Conservation (phyloP, 495 filamentous ascomycete genomes). For the Penicillium daleae region DNA sequence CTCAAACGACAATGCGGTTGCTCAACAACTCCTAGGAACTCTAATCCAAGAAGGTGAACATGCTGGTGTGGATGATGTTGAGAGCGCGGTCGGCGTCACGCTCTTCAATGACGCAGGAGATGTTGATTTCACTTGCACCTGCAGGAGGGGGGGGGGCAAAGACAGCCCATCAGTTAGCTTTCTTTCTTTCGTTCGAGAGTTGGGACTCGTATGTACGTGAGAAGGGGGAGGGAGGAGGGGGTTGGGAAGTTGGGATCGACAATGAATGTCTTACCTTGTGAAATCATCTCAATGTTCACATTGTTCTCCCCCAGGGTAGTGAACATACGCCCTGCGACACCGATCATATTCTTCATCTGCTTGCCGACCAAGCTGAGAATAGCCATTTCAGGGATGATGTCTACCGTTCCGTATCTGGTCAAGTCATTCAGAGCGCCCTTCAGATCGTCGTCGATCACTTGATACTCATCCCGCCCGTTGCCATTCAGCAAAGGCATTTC, state of each 20-base stretch:
- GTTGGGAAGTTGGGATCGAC: slow-evolving; percentile 7
- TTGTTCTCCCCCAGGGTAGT: slow-evolving; percentile 83
- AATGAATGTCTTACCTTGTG: slow-evolving; percentile 69
- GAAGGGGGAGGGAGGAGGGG: slow-evolving; percentile 11
- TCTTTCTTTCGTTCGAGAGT: slow-evolving; percentile 5
- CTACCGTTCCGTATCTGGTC: slow-evolving; percentile 77
- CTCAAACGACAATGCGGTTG: slow-evolving; percentile 30
- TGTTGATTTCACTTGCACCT: slow-evolving; percentile 99
- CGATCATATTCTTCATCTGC: slow-evolving; percentile 94
- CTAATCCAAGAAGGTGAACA: slow-evolving; percentile 70
- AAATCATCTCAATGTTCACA: slow-evolving; percentile 98
- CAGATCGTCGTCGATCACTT: slow-evolving; percentile 65
- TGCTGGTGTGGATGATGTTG: slow-evolving; percentile 91
- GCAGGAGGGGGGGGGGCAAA: slow-evolving; percentile 18
- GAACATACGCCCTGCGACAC: slow-evolving; percentile 89
- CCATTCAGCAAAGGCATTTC: slow-evolving; percentile 56
- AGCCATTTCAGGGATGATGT: slow-evolving; percentile 83
- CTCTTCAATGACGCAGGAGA: slow-evolving; percentile 94
- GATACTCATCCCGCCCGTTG: slow-evolving; percentile 62
- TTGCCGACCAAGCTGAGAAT: slow-evolving; percentile 90
- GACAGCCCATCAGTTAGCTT: slow-evolving; percentile 24
- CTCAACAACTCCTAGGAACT: slow-evolving; percentile 6
- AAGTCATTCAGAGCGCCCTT: slow-evolving; percentile 71
- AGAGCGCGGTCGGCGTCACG: slow-evolving; percentile 87
- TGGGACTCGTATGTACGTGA: not conserved